phyloP scores from a whole-genome alignment of 2,329 filamentous ascomycete genomes.

The Penicillium expansum region DNA sequence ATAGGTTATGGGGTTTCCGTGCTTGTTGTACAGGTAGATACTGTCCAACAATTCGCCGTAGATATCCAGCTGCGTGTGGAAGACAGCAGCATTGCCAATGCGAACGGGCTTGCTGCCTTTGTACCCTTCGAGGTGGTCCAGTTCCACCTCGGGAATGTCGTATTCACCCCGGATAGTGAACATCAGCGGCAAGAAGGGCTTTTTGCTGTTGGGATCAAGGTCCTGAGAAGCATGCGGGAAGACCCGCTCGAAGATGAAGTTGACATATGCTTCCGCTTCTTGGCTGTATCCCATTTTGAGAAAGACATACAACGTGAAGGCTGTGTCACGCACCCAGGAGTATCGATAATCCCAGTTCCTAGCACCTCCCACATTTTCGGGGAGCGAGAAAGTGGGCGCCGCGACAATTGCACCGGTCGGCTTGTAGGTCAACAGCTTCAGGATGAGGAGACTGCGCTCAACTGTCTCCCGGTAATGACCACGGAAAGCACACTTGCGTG shows the following conservation, averaged over 20 bases:
- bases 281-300: slow-evolving; percentile 71
- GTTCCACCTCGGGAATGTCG: slow-evolving; percentile 68
- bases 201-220: slow-evolving; percentile 55
- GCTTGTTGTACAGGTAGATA: slow-evolving; percentile 77
- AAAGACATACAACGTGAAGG: slow-evolving; percentile 73
- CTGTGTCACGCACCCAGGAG: slow-evolving; percentile 74
- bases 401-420: slow-evolving; percentile 76
- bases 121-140: slow-evolving; percentile 71
- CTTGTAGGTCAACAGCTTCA: slow-evolving; percentile 75
- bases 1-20: slow-evolving; percentile 72
- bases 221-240: slow-evolving; percentile 50
- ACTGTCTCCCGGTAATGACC: slow-evolving; percentile 73
- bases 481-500: slow-evolving; percentile 66
- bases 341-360: slow-evolving; percentile 56
- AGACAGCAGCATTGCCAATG: slow-evolving; percentile 74
- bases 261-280: slow-evolving; percentile 75
- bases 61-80: slow-evolving; percentile 74
- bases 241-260: slow-evolving; percentile 72
- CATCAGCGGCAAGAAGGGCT: slow-evolving; percentile 67
- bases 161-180: slow-evolving; percentile 74
- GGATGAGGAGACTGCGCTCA: slow-evolving; percentile 66
- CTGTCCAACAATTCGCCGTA: slow-evolving; percentile 76
- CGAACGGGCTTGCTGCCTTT: slow-evolving; percentile 68
- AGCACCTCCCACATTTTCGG: slow-evolving; percentile 67
- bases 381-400: slow-evolving; percentile 72